Percentiles rank a stretch among this genome's conserved stretches.
Conservation (phyloP, 2,329 filamentous ascomycete species). For the Aspergillus pseudonomiae region DNA sequence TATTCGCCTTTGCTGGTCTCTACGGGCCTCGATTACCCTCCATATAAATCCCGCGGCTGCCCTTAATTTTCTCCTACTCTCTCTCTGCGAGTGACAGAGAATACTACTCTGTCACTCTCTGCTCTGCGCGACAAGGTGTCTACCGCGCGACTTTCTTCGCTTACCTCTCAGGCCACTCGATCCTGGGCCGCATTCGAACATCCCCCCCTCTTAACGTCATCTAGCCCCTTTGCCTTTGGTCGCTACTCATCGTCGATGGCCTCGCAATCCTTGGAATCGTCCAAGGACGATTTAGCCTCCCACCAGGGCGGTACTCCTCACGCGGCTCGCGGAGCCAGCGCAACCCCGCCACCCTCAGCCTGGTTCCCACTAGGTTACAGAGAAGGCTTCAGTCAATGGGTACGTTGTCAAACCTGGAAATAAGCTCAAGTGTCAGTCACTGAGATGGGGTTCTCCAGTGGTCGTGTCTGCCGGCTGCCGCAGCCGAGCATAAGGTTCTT, state of each 20-base stretch:
- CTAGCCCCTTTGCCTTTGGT: conserved; percentile 16
- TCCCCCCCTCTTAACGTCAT: conserved; percentile 14
- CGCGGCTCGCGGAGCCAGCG: conserved; percentile 35
- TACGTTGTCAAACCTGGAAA: conserved; percentile 46
- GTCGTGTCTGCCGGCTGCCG: conserved; percentile 77
- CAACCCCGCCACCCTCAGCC: conserved; percentile 35
- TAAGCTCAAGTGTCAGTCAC: conserved; percentile 18
- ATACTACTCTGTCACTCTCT: conserved; percentile 25
- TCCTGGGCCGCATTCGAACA: conserved; percentile 28
- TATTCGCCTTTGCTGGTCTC: conserved; percentile 14
- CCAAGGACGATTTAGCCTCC: conserved; percentile 30
- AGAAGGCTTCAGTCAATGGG: conserved; percentile 90
- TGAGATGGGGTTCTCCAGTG: conserved; percentile 60
- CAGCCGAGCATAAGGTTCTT: conserved; percentile 86
- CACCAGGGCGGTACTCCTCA: conserved; percentile 30
- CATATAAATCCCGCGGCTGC: conserved; percentile 5
- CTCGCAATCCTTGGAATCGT: conserved; percentile 39
- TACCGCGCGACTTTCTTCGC: conserved; percentile 25
- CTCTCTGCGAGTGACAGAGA: conserved; percentile 28
- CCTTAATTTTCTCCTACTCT: conserved; percentile 1
- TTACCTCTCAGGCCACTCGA: conserved; percentile 28
- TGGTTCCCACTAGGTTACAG: conserved; percentile 90
- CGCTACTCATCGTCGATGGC: conserved; percentile 37
- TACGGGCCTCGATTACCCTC: conserved; percentile 10
- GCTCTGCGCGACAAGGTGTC: conserved; percentile 31